Base-by-base conservation (phyloP, 345 rosid species). In the Ceriops decandra region DNA sequence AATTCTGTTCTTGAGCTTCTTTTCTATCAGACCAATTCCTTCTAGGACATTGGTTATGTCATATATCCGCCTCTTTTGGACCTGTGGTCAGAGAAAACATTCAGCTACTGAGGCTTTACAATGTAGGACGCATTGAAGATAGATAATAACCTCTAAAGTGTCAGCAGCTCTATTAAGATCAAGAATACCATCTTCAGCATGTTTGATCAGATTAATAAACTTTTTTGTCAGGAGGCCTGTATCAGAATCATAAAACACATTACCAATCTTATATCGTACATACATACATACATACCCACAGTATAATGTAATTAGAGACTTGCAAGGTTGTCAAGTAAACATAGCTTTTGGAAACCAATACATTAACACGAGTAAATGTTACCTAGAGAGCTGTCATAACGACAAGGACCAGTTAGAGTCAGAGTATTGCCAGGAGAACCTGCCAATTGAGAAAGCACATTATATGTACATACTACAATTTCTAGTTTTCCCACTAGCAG, bases 31-130 rank as follows among this genome's bases (percentile, higher is more conserved):
- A 80, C 98, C 98, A 86, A 91, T 90, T 69, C 99, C 99, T 88
- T 91, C 99, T 62, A 95, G 83, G 52, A 95, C 99, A 86, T 91
- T 95, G 78, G 98, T 95, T 72, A 95, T 91, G 77, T 95, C 99
- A 71, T 95, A 95, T 81, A 95, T 90, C 73, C 99, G 83, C 78
- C 99, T 85, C 80, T 95, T 95, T 90, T 95, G 98, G 72, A 95
- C 99, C 99, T 95, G 79, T 26, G 47, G 62, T 27, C 60, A 62
- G 33, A 71, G 74, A 70, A 74, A 63, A 70, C 70, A 69, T 75
- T 63, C 21, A 58, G 71, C 6, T 70, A 60, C 61, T 46, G 86
- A 36, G 71, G 65, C 49, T 67, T 52, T n/a, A 33, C 3, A n/a
- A 57, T 7, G 51, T 27, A 31, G 26, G 53, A 21, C 22, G 38